phyloP scores from a whole-genome alignment of 495 filamentous ascomycete genomes.

The Diplogelasinospora grovesii region DNA sequence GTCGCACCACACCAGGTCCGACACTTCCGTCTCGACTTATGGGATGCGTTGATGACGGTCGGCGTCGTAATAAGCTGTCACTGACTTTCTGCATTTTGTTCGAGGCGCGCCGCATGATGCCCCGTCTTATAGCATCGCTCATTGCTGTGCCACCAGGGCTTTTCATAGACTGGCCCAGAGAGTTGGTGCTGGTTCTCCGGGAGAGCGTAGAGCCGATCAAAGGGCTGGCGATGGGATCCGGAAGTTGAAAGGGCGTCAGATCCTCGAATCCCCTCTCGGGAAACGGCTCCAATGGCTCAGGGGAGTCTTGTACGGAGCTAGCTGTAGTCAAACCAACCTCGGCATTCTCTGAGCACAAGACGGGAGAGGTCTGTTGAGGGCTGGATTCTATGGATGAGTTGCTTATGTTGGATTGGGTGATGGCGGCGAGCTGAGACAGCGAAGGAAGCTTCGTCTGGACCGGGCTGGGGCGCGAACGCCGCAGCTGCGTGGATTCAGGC shows the following conservation, averaged over 20 bases:
- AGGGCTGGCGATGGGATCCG: conserved; percentile 28
- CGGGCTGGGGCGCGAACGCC: conserved; percentile 33
- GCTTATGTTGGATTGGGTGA: conserved; percentile 36
- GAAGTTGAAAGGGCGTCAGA: conserved; percentile 30
- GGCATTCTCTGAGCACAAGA: conserved; percentile 31
- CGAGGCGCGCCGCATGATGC: conserved; percentile 41
- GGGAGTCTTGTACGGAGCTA: conserved; percentile 37
- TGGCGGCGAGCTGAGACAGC: conserved; percentile 26
- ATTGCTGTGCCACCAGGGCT: conserved; percentile 29
- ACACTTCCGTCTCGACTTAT: conserved; percentile 77
- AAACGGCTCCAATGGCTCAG: conserved; percentile 30
- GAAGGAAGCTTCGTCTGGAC: conserved; percentile 32
- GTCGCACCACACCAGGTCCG: conserved; percentile 77
- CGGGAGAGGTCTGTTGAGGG: conserved; percentile 37
- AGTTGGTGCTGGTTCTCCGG: conserved; percentile 31
- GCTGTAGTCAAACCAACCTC: conserved; percentile 29
- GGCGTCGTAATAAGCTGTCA: conserved; percentile 16
- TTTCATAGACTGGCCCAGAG: conserved; percentile 24
- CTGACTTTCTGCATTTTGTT: conserved; percentile 17
- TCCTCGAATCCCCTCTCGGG: conserved; percentile 19
- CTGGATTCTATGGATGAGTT: conserved; percentile 35
- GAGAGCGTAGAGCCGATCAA: conserved; percentile 16
- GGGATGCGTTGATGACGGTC: conserved; percentile 66
- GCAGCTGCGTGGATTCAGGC: conserved; percentile 26
- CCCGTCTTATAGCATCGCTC: conserved; percentile 29